A percentile compares a stretch with the other conserved stretches of the same genome.
These are phyloP conservation scores for Sergeia podlipaevii DNA, from an alignment of 208 protist species.

Conservation along the genomic window DNA sequence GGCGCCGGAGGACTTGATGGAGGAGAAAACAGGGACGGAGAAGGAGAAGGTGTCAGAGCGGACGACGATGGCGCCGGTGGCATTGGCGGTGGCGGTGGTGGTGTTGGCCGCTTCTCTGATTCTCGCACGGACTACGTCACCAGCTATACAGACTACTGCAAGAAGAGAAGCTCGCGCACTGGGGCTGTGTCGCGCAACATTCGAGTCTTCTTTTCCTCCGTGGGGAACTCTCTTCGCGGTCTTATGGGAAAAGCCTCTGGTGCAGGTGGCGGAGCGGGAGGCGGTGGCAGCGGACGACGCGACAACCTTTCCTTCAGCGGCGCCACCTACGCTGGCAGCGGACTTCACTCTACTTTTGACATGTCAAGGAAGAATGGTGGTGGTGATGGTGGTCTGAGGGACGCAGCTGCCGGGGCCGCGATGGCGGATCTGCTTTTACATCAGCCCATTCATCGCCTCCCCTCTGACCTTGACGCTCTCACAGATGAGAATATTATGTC, in stretches of 20 bases:
- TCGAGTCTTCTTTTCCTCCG: slow-evolving; percentile 26
- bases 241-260: slow-evolving; percentile 9
- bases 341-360: background rate
- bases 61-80: slow-evolving; percentile 1
- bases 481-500: too few species aligned
- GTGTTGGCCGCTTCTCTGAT: slow-evolving; percentile 13
- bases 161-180: slow-evolving; percentile 23
- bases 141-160: slow-evolving; percentile 45
- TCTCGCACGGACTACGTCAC: slow-evolving; percentile 14
- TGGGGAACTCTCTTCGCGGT: slow-evolving; percentile 31
- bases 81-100: background rate
- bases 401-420: background rate
- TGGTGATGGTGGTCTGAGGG: background rate
- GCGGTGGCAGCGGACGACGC: background rate
- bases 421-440: slow-evolving; percentile 6
- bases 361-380: background rate
- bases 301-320: too few species aligned
- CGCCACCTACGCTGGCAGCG: background rate
- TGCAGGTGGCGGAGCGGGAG: background rate
- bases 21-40: slow-evolving; percentile 1
- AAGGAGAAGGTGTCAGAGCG: slow-evolving; percentile 8
- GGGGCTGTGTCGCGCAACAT: slow-evolving; percentile 28
- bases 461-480: slow-evolving; percentile 30
- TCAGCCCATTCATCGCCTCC: slow-evolving; percentile 26
- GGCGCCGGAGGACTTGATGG: background rate